Base-by-base conservation (phyloP, 192 early-diverging fungal genomes). In the Chytriomyces hyalinus region DNA sequence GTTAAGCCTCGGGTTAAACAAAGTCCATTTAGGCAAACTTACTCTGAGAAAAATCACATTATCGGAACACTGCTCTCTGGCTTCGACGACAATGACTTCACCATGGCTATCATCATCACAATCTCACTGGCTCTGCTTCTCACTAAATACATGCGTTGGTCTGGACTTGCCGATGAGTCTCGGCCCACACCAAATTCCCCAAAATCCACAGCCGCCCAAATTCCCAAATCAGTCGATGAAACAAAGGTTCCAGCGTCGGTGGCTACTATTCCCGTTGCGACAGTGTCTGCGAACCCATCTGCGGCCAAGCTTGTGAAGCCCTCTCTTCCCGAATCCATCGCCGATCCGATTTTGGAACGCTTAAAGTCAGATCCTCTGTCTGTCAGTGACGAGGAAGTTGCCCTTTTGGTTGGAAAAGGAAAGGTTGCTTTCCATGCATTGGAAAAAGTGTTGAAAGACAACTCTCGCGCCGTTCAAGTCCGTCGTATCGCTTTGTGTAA, bases 351-450 rank as follows among this genome's bases (percentile, higher is more conserved):
- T 8, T 11, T 57, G 11, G 76, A 3, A 0, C 22, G 46, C 6
- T 61, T 69, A 44, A 67, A 70, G 26, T 24, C 47, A 28, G 70
- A 71, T 26, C 70, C 79, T n/a, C 11, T 7, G 22, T 24, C 65
- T 20, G 84, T 96, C 6, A 82, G 71, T 62, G 92, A 97, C 80
- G 92, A 93, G 53, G 93, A 97, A 73, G 76, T 97, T 36, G 70
- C 94, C 46, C 66, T 80, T 49, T 87, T 97, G 49, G 92, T 92
- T 48, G 83, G 86, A 36, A 84, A 77, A 47, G 92, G 93, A 57
- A 93, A 91, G 61, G 87, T 97, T 64, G 88, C 93, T 2, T 82
- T 91, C 22, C 93, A 97, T 82, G 91, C 94, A n/a, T 84, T 97
- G n/a, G 96, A 97, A 80, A 94, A 94, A 86, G 83, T 87, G 4